These are phyloP conservation scores for Diaporthe eres DNA, from an alignment of 2,329 filamentous ascomycete genomes.

Conservation along the genomic window DNA sequence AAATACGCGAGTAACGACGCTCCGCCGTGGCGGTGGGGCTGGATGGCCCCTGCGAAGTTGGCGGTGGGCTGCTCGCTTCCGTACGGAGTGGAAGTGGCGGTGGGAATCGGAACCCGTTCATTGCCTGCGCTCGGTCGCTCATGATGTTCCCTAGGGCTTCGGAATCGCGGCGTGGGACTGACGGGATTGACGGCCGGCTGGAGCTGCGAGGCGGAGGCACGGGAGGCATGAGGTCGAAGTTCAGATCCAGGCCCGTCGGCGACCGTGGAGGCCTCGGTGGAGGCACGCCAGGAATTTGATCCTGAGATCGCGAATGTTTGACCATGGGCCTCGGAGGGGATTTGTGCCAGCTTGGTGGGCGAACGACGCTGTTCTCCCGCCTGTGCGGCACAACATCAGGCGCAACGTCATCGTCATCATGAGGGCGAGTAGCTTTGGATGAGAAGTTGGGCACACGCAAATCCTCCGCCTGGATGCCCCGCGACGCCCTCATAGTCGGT, in stretches of 20 bases:
- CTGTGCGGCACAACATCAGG: conserved; percentile 42
- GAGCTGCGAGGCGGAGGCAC: conserved; percentile 68
- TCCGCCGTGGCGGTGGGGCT: conserved; percentile 46
- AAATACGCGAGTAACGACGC: conserved; percentile 55
- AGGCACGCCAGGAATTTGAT: conserved; percentile 59
- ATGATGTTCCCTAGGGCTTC: conserved; percentile 54
- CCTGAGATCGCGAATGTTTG: conserved; percentile 63
- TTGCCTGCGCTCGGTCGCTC: conserved; percentile 61
- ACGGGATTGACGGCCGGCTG: conserved; percentile 65
- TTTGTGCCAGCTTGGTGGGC: conserved; percentile 48
- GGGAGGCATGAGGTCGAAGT: conserved; percentile 53
- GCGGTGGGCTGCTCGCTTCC: conserved; percentile 45
- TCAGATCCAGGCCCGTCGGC: conserved; percentile 51
- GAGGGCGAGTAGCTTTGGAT: conserved; percentile 52
- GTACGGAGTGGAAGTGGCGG: conserved; percentile 54
- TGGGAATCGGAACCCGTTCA: conserved; percentile 61
- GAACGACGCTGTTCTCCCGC: conserved; percentile 42
- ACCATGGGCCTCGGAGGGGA: conserved; percentile 54
- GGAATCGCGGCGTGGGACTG: conserved; percentile 59
- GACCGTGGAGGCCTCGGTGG: conserved; percentile 67
- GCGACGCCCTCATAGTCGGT: conserved; percentile 53
- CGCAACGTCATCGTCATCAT: conserved; percentile 37
- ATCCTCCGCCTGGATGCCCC: conserved; percentile 56
- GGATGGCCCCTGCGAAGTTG: conserved; percentile 49
- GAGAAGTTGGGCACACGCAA: conserved; percentile 64